These are phyloP conservation scores for Pisolithus thermaeus DNA, from an alignment of 1,284 basidiomycete genomes.

Conservation along the genomic window DNA sequence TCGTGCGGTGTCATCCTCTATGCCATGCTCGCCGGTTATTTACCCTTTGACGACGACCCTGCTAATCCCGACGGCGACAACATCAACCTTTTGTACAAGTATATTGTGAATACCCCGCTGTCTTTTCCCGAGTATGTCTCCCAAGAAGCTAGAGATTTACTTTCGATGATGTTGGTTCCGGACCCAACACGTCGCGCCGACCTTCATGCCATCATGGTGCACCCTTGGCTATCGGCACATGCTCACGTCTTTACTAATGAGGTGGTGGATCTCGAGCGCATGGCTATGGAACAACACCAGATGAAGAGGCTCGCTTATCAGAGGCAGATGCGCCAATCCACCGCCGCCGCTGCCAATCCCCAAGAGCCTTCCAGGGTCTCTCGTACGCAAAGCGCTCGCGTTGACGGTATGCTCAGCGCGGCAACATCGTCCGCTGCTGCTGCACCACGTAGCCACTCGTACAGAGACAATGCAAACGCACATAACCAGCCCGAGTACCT, in stretches of 20 bases:
- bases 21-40: conserved; percentile 98
- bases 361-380: conserved; percentile 33
- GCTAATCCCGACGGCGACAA: conserved; percentile 99
- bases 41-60: conserved; percentile 99
- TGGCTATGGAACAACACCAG: conserved; percentile 81
- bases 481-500: conserved; percentile 42
- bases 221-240: conserved; percentile 78
- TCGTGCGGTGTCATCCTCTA: conserved; percentile 98
- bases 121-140: conserved; percentile 94
- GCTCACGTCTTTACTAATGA: conserved; percentile 59
- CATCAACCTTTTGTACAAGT: conserved; percentile 99
- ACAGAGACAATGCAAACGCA: conserved; percentile 32
- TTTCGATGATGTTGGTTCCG: conserved; percentile 84
- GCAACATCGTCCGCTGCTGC: conserved; percentile 20
- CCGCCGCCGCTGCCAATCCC: conserved; percentile 32
- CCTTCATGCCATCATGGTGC: conserved; percentile 72
- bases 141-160: conserved; percentile 65
- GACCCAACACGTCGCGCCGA: conserved; percentile 73
- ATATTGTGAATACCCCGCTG: conserved; percentile 95
- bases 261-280: conserved; percentile 74
- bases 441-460: conserved; percentile 31
- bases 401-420: conserved; percentile 34
- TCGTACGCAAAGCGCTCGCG: conserved; percentile 41
- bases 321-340: conserved; percentile 58
- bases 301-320: conserved; percentile 79